These are phyloP conservation scores for Penicillium sp. DNA, from an alignment of 2,329 filamentous ascomycete genomes.

Conservation along the genomic window DNA sequence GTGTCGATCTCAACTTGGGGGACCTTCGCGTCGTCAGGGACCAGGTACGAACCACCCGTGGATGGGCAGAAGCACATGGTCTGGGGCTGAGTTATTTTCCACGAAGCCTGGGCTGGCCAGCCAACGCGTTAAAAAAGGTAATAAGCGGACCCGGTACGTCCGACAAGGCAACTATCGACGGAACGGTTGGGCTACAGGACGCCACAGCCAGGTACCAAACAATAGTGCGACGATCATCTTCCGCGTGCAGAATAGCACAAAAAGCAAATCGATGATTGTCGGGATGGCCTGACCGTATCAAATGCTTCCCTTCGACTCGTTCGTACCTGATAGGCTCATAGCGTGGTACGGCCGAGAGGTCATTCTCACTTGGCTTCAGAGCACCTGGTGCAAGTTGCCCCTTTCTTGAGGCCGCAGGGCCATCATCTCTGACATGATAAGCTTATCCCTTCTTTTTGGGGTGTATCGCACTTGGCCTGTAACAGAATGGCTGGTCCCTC, in stretches of 20 bases:
- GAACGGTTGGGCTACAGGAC: conserved; percentile 8
- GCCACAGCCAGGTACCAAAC: conserved; percentile 9
- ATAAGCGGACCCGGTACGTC: conserved; percentile 1
- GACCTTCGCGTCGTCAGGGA: conserved; percentile 1
- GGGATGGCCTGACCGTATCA: conserved; percentile 15
- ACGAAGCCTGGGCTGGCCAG: conserved; percentile 4
- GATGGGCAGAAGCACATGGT: neutral
- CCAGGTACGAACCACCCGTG: neutral
- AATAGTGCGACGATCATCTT: conserved; percentile 17
- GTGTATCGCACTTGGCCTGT: neutral
- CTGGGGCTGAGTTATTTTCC: conserved; percentile 7
- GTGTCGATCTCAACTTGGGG: conserved; percentile 14
- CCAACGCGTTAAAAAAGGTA: neutral
- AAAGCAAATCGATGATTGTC: conserved; percentile 1
- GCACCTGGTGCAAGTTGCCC: neutral
- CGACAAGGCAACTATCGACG: conserved; percentile 15
- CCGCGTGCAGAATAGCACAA: conserved; percentile 8
- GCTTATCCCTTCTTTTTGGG: neutral
- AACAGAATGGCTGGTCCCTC: neutral
- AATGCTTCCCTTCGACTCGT: neutral
- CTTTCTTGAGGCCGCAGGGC: neutral
- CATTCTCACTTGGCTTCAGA: neutral
- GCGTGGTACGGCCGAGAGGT: neutral
- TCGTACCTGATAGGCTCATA: neutral
- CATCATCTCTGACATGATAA: neutral